phyloP scores from a whole-genome alignment of 169 alveolate genomes.

The Cryptosporidium meleagridis region DNA sequence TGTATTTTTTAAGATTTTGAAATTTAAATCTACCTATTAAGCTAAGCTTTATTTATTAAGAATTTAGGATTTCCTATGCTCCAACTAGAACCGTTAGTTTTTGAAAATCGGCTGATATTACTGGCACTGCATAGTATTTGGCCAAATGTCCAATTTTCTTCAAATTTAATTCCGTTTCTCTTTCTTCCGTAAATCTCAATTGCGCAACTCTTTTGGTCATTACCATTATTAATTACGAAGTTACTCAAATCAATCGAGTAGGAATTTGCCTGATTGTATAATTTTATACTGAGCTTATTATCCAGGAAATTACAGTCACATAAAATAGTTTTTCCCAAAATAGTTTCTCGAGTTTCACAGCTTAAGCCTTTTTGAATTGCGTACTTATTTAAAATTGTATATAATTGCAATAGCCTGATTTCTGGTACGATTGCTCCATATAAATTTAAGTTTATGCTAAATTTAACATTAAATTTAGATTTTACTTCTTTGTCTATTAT shows the following conservation, averaged over 20 bases:
- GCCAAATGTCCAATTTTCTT: conserved; percentile 60
- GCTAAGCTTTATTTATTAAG: not conserved
- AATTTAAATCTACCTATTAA: not conserved
- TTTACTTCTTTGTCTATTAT: not conserved
- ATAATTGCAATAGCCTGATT: conserved; percentile 24
- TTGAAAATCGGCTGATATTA: not conserved
- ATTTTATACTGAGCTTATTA: not conserved
- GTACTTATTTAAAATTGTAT: not conserved
- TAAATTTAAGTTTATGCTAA: not conserved
- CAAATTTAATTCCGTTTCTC: not conserved
- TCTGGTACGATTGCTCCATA: conserved; percentile 47
- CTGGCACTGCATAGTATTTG: conserved; percentile 23
- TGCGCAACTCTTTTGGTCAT: conserved; percentile 3
- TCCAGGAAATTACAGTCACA: conserved; percentile 44
- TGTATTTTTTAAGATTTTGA: not conserved
- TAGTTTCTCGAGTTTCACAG: conserved; percentile 4
- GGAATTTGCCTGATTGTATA: not conserved
- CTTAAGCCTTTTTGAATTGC: conserved; percentile 10
- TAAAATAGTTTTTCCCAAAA: conserved; percentile 16
- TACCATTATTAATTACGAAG: not conserved
- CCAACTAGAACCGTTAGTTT: not conserved
- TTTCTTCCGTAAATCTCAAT: conserved; percentile 35
- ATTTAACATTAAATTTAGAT: conserved; percentile 3
- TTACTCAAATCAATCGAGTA: conserved; percentile 3
- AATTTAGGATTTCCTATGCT: not conserved